Percentiles rank a stretch among this genome's conserved stretches.
These are phyloP conservation scores for Cladosporium sp. DNA, from an alignment of 2,329 filamentous ascomycete species.

Conservation along the genomic window DNA sequence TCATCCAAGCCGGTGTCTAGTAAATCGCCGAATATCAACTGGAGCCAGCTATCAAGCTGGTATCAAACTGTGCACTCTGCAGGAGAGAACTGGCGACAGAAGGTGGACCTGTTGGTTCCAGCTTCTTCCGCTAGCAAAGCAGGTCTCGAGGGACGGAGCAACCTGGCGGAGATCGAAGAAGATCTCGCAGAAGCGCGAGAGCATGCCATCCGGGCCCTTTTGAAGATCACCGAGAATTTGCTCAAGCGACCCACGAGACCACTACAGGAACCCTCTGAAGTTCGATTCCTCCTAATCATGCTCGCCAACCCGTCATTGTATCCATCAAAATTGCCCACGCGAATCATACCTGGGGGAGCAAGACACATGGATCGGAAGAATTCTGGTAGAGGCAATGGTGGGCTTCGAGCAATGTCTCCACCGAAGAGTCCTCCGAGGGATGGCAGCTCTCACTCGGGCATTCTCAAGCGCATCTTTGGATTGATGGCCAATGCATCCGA, in stretches of 20 bases:
- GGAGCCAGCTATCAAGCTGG: conserved; percentile 68
- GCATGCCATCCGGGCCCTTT: conserved; percentile 63
- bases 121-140: conserved; percentile 30
- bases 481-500: conserved; percentile 71
- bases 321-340: conserved; percentile 26
- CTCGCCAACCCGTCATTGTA: conserved; percentile 74
- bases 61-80: conserved; percentile 66
- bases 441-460: conserved; percentile 59
- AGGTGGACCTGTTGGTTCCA: conserved; percentile 45
- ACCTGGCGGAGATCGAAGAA: conserved; percentile 44
- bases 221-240: conserved; percentile 75
- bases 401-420: conserved; percentile 1
- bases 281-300: conserved; percentile 74
- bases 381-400: not conserved
- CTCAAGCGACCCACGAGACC: conserved; percentile 73
- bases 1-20: conserved; percentile 45
- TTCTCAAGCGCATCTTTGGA: conserved; percentile 80
- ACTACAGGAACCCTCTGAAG: conserved; percentile 63
- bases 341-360: not conserved
- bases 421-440: conserved; percentile 3
- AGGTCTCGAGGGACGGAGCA: conserved; percentile 43
- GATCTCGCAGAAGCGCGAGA: conserved; percentile 59
- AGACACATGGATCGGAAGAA: not conserved
- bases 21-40: conserved; percentile 68
- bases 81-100: conserved; percentile 61